These are phyloP conservation scores for Podila horticola DNA, from an alignment of 192 early-diverging fungal genomes.

Conservation along the genomic window DNA sequence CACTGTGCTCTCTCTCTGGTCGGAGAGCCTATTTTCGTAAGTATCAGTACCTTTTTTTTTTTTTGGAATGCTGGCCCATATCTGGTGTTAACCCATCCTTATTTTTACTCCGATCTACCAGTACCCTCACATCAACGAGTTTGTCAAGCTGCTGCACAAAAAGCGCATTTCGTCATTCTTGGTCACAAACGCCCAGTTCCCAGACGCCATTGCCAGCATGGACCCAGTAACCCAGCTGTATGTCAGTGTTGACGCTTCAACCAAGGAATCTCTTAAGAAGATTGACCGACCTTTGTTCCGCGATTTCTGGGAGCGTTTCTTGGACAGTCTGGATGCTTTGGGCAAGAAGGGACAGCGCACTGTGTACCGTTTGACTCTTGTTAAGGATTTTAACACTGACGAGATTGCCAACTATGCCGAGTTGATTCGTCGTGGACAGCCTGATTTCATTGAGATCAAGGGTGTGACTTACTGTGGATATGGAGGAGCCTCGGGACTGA, in stretches of 20 bases:
- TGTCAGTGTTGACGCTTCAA: constrained; percentile 79
- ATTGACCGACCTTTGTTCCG: constrained; percentile 80
- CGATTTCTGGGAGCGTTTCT: constrained; percentile 83
- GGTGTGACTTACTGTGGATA: constrained; percentile 83
- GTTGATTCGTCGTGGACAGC: constrained; percentile 68
- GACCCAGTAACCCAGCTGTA: constrained; percentile 80
- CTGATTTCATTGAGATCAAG: constrained; percentile 81
- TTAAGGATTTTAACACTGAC: constrained; percentile 77
- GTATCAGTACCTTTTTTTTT: constrained; percentile 1
- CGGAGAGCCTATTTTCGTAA: constrained; percentile 67
- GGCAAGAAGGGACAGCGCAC: constrained; percentile 77
- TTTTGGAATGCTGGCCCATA: not conserved
- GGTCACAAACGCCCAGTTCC: constrained; percentile 83
- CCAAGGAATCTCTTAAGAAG: constrained; percentile 78
- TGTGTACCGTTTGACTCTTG: constrained; percentile 78
- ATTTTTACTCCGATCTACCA: constrained; percentile 41
- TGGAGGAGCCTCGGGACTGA: constrained; percentile 69
- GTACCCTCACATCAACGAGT: constrained; percentile 84
- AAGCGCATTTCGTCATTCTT: constrained; percentile 76
- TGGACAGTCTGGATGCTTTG: constrained; percentile 69
- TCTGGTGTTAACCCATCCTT: not conserved
- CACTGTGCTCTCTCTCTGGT: constrained; percentile 82
- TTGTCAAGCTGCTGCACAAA: constrained; percentile 72
- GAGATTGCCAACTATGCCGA: constrained; percentile 74
- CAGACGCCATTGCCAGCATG: constrained; percentile 68